phyloP scores from a whole-genome alignment of 2,329 filamentous ascomycete species.

The Cladosporium sp. region DNA sequence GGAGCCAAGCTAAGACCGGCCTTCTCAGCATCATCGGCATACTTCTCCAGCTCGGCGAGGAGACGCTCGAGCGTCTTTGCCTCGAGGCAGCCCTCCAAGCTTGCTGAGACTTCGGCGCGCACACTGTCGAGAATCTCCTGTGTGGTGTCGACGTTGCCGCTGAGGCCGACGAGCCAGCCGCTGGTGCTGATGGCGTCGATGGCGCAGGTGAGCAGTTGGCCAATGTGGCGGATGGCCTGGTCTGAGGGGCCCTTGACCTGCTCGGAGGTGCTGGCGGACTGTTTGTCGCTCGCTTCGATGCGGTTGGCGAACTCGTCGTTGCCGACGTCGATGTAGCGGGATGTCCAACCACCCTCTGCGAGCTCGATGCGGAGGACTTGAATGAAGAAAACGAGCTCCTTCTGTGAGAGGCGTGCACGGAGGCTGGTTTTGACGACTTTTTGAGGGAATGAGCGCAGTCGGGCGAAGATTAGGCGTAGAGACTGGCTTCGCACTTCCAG shows the following conservation, averaged over 20 bases:
- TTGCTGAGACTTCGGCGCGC: conserved; percentile 64
- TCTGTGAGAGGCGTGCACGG: conserved; percentile 57
- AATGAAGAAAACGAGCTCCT: conserved; percentile 67
- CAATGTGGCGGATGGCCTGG: conserved; percentile 64
- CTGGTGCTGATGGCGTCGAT: conserved; percentile 70
- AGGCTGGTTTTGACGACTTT: conserved; percentile 58
- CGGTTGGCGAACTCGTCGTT: conserved; percentile 33
- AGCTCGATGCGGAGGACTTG: conserved; percentile 69
- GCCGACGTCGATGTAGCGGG: conserved; percentile 58
- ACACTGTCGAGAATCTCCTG: conserved; percentile 62
- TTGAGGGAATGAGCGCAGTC: conserved; percentile 62
- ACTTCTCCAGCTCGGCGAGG: conserved; percentile 62
- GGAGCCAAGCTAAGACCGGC: conserved; percentile 42
- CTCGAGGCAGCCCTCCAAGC: conserved; percentile 68
- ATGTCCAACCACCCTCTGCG: conserved; percentile 70
- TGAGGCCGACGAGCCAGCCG: conserved; percentile 66
- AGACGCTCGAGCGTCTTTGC: conserved; percentile 60
- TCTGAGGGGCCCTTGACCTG: conserved; percentile 56
- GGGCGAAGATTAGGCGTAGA: conserved; percentile 63
- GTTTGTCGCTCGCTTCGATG: conserved; percentile 12
- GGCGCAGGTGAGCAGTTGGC: conserved; percentile 66
- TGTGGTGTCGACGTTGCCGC: conserved; percentile 48
- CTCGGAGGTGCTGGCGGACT: conserved; percentile 53
- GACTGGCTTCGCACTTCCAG: conserved; percentile 58
- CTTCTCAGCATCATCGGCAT: conserved; percentile 28